These are phyloP conservation scores for Rheum nobile DNA, from an alignment of 148 eudicot genomes.

Conservation along the genomic window DNA sequence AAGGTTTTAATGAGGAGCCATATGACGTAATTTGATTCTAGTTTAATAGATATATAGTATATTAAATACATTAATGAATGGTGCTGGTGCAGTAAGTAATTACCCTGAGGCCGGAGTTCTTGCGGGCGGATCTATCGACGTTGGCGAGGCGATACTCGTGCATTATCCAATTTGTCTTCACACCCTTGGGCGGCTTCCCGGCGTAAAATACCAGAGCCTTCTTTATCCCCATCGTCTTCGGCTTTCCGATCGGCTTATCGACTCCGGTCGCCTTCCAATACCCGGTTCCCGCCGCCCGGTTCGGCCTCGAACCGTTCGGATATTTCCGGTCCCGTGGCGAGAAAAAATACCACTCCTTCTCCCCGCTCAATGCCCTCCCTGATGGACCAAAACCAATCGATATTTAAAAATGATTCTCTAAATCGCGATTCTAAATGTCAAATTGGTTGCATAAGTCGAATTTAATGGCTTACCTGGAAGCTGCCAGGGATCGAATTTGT, in stretches of 20 bases:
- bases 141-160: constrained; percentile 64
- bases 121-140: constrained; percentile 47
- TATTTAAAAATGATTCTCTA: no score
- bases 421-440: not conserved
- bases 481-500: constrained; percentile 32
- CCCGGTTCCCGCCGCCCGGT: constrained; percentile 61
- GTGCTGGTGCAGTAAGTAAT: not conserved
- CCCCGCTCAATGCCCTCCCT: constrained; percentile 47
- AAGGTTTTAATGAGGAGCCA: no score
- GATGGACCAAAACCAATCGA: not conserved
- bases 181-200: constrained; percentile 52
- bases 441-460: not conserved
- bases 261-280: constrained; percentile 76
- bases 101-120: constrained; percentile 39
- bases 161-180: constrained; percentile 69
- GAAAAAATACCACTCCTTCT: constrained; percentile 65
- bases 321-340: constrained; percentile 61
- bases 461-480: constrained; percentile 17
- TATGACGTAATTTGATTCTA: no score
- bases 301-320: no score
- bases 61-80: no score
- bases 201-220: constrained; percentile 62
- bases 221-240: constrained; percentile 47
- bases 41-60: no score
- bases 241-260: constrained; percentile 50